Percentiles rank a stretch among this genome's conserved stretches.
Conservation (phyloP, 164 flowering plant species). For the Vitis cinerea region DNA sequence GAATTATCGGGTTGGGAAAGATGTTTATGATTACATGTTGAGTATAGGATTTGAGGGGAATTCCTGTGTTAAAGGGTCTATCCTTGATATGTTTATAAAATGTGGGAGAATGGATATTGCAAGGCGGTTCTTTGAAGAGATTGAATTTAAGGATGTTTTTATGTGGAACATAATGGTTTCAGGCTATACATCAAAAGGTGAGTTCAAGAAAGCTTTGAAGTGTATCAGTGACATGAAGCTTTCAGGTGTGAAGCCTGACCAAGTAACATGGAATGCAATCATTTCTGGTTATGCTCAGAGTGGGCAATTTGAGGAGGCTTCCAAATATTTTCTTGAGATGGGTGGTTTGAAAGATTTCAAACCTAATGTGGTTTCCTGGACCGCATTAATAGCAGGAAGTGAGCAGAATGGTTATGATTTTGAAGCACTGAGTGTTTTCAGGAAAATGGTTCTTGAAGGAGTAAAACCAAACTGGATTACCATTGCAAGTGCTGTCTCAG, state of each 20-base stretch:
- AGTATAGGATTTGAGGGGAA: slow-evolving; percentile 41
- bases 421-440: slow-evolving; percentile 28
- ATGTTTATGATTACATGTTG: slow-evolving; percentile 40
- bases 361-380: slow-evolving; percentile 43
- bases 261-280: slow-evolving; percentile 42
- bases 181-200: slow-evolving; percentile 32
- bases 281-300: slow-evolving; percentile 36
- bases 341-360: slow-evolving; percentile 14
- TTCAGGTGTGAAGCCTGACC: slow-evolving; percentile 32
- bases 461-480: slow-evolving; percentile 36
- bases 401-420: slow-evolving; percentile 31
- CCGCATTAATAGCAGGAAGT: slow-evolving; percentile 35
- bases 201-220: slow-evolving; percentile 29
- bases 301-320: slow-evolving; percentile 35
- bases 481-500: slow-evolving; percentile 37
- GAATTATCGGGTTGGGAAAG: slow-evolving; percentile 27
- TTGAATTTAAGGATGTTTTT: slow-evolving; percentile 34
- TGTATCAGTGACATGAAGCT: slow-evolving; percentile 30
- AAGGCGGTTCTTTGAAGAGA: slow-evolving; percentile 21
- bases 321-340: slow-evolving; percentile 24
- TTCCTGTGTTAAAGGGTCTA: slow-evolving; percentile 30
- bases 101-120: slow-evolving; percentile 38
- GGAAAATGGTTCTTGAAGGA: slow-evolving; percentile 30
- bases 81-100: slow-evolving; percentile 38
- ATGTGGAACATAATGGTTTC: slow-evolving; percentile 45